Evolutionary conservation across 2,329 filamentous ascomycete species (phyloP), one percentile per base, ranked within the genome.

Genomic region (Eutypa lata): DNA sequence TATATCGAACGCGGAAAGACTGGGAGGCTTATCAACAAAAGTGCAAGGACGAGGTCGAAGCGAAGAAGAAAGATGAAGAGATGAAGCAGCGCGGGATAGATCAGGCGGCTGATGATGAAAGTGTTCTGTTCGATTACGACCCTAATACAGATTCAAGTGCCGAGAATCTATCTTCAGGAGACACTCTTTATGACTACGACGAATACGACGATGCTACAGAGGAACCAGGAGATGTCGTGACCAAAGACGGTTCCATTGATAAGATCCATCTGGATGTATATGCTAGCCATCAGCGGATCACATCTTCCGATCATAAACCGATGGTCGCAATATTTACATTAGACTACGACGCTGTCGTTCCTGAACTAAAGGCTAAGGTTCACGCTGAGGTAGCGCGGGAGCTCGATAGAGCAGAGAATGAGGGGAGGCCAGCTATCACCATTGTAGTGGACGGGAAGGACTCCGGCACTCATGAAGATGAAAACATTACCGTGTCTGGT

Each of bases 221-320:
- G 3, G 68, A 67, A 14, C 72, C 75, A 0, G 73, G 80, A 18
- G 71, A 77, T 4, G 75, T 82, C 1, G 64, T 77, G 3, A 84
- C 83, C 0, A 84, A 82, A 56, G 82, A 85, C 22, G 82, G 81
- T 0, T 81, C 77, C 51, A 61, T 70, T 3, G 82, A 86, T 57
- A 73, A 73, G 51, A 79, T 87, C 57, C 69, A 70, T 24, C 71
- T 84, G 33, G 81, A 85, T 51, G 71, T 89, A 53, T 99, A 99
- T 68, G 84, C 86, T 0, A 93, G 92, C 0, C 90, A 97, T 64
- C 94, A 97, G 69, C 82, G 89, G 18, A 87, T 99, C 22, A 82
- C 90, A 16, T 96, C 93, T 1, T 97, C 93, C 0, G 94, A 99
- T 63, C 94, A 99, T 71, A 99, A 99, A 68, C 95, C 94, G 0